These are phyloP conservation scores for Cyclanthera cordifolia DNA, from an alignment of 306 rosid species.

Conservation along the genomic window DNA sequence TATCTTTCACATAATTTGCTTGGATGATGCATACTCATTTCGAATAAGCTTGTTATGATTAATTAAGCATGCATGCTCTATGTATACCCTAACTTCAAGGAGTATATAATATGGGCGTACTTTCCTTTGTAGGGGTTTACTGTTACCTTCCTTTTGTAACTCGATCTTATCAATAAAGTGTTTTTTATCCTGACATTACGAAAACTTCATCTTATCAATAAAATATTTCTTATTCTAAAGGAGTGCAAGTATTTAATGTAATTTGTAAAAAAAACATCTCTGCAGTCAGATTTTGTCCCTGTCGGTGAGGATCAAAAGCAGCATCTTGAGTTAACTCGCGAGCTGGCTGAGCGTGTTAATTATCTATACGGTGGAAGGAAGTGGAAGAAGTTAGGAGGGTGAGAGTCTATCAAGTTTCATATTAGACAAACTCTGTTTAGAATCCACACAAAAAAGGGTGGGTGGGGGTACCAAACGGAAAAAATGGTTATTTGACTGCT, in stretches of 20 bases:
- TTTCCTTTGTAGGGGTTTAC: neutral
- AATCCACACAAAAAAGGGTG: neutral
- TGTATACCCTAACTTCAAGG: neutral
- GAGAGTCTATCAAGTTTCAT: constrained; percentile 26
- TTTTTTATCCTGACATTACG: no score
- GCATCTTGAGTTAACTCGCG: constrained; percentile 91
- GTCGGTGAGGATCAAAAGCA: constrained; percentile 99
- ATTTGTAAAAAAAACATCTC: constrained; percentile 20
- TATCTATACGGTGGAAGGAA: constrained; percentile 84
- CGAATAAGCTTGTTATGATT: neutral
- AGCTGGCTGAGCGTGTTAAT: constrained; percentile 84
- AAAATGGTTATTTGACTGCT: constrained; percentile 19
- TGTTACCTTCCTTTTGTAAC: neutral
- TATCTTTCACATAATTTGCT: neutral
- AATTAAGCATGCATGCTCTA: neutral
- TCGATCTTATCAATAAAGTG: neutral
- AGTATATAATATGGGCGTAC: neutral
- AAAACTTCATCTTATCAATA: neutral
- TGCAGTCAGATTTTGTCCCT: constrained; percentile 88
- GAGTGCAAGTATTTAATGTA: neutral
- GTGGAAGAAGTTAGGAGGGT: constrained; percentile 99
- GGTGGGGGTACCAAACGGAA: neutral
- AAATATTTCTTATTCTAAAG: neutral
- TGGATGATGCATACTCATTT: neutral
- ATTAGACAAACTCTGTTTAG: constrained; percentile 2